A percentile compares a stretch with the other conserved stretches of the same genome.
Conservation (phyloP, 371 early-diverging fungal species). For the Mortierella sp. region DNA sequence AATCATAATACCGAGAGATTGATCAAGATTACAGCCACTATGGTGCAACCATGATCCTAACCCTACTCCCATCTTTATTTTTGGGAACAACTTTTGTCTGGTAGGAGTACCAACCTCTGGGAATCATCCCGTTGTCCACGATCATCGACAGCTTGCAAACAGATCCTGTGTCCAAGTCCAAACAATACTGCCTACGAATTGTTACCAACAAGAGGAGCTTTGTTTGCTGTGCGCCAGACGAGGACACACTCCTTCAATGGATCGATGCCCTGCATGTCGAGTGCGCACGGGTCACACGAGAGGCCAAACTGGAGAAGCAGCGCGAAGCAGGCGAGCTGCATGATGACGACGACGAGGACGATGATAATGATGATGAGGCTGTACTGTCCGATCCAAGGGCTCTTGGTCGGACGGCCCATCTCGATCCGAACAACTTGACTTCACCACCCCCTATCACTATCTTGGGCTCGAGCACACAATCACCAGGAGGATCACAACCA, state of each 20-base stretch:
- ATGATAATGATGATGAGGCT: background rate
- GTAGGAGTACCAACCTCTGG: slow-evolving; percentile 79
- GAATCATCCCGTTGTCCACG: slow-evolving; percentile 73
- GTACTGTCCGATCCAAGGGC: slow-evolving; percentile 27
- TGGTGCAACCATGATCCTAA: background rate
- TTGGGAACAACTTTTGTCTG: background rate
- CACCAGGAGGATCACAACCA: slow-evolving; percentile 4
- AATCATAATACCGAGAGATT: slow-evolving; percentile 3
- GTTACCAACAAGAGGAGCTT: slow-evolving; percentile 78
- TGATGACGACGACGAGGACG: background rate
- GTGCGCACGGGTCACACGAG: slow-evolving; percentile 54
- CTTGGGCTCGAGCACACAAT: background rate
- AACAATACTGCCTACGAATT: slow-evolving; percentile 78
- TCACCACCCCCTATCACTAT: background rate
- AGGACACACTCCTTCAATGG: slow-evolving; percentile 72
- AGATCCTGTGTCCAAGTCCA: slow-evolving; percentile 69
- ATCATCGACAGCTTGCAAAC: slow-evolving; percentile 82
- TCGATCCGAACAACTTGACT: slow-evolving; percentile 1
- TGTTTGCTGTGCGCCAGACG: slow-evolving; percentile 73
- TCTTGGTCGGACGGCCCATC: slow-evolving; percentile 26
- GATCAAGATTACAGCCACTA: background rate
- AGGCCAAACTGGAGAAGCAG: slow-evolving; percentile 54
- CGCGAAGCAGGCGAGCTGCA: background rate
- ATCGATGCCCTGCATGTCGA: slow-evolving; percentile 71
- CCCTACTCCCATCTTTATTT: no score